These are phyloP conservation scores for Niveomyces coronatus DNA, from an alignment of 2,329 filamentous ascomycete genomes.

Conservation along the genomic window DNA sequence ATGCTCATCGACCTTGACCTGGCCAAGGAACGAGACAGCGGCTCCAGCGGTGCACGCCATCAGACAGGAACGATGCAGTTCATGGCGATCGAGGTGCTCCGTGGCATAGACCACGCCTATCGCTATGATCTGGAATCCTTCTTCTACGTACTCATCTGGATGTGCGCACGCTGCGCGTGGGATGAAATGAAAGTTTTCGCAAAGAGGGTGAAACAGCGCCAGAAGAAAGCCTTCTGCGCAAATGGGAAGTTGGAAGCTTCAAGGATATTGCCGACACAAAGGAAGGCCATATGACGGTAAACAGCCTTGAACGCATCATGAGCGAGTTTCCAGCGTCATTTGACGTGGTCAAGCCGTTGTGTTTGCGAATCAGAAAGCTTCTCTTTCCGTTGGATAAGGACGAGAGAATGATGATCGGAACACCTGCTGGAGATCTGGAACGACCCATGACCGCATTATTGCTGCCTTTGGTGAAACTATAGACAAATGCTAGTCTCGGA, in stretches of 20 bases:
- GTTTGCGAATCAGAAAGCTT: conserved; percentile 10
- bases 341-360: conserved; percentile 13
- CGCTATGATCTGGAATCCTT: too few species aligned
- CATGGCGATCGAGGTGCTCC: conserved; percentile 3
- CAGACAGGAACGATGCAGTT: conserved; percentile 5
- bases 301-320: conserved; percentile 9
- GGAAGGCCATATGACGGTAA: conserved; percentile 9
- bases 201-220: neutral
- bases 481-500: neutral
- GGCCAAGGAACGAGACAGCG: conserved; percentile 7
- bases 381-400: conserved; percentile 8
- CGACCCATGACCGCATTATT: conserved; percentile 11
- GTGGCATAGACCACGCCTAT: conserved; percentile 1
- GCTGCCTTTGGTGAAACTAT: conserved; percentile 11
- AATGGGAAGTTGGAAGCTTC: too few species aligned
- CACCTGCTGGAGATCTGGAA: conserved; percentile 10
- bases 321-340: conserved; percentile 12
- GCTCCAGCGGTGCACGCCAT: neutral
- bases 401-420: conserved; percentile 8
- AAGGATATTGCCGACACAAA: too few species aligned
- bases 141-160: neutral
- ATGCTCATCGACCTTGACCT: conserved; percentile 15
- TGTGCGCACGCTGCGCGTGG: conserved; percentile 1
- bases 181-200: neutral
- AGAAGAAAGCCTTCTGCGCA: too few species aligned